phyloP scores from a whole-genome alignment of 1,284 basidiomycete species.

The Coniophora puteana region DNA sequence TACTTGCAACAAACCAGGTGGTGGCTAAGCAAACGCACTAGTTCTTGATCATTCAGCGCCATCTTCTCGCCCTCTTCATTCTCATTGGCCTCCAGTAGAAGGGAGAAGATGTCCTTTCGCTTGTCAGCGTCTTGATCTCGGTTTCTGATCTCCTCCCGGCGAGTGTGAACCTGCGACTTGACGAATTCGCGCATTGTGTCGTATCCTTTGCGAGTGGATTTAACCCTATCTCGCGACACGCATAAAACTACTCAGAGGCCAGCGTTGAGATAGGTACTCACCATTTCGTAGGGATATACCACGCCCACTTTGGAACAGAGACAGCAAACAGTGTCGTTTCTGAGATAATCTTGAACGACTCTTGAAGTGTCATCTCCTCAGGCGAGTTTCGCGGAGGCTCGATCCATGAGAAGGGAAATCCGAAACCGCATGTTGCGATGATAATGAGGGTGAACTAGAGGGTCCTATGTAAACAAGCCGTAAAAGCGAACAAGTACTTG shows the following conservation, averaged over 20 bases:
- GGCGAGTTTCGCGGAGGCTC: constrained; percentile 28
- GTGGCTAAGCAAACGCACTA: constrained; percentile 29
- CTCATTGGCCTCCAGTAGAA: constrained; percentile 48
- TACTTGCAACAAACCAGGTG: background rate
- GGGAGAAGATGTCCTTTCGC: constrained; percentile 39
- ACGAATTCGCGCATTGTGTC: constrained; percentile 34
- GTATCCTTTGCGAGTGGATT: constrained; percentile 24
- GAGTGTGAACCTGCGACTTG: constrained; percentile 33
- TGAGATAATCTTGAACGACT: constrained; percentile 38
- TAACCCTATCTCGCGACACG: constrained; percentile 12
- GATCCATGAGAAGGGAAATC: constrained; percentile 44
- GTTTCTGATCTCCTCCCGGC: constrained; percentile 30
- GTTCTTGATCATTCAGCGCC: constrained; percentile 41
- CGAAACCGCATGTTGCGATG: constrained; percentile 49
- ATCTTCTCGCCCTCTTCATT: constrained; percentile 40
- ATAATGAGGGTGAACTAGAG: constrained; percentile 43
- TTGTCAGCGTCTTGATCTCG: constrained; percentile 12
- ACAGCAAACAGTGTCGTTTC: constrained; percentile 26
- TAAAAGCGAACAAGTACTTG: background rate
- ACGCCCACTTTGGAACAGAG: constrained; percentile 38
- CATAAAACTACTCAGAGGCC: background rate
- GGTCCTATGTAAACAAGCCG: background rate
- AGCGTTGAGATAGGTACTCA: constrained; percentile 16
- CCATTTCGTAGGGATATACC: constrained; percentile 39
- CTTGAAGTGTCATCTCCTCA: constrained; percentile 40